Conservation (phyloP, 129 eudicot species). For the Ambrosia artemisiifolia region DNA sequence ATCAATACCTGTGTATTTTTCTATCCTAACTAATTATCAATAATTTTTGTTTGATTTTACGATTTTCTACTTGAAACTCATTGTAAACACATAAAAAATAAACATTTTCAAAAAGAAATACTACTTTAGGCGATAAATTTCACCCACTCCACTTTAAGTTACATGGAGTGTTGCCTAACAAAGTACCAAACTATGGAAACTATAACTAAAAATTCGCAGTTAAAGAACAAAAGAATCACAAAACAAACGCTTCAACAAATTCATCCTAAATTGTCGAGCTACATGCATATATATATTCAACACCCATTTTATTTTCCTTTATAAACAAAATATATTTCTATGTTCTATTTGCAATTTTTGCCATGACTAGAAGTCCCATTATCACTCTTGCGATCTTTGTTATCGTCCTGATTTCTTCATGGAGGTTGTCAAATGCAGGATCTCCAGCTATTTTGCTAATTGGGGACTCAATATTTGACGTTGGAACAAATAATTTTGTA, state of each 20-base stretch:
- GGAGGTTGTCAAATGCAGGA: background rate
- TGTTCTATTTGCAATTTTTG: background rate
- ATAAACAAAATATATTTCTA: background rate
- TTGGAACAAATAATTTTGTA: slow-evolving; percentile 21
- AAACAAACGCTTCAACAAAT: background rate
- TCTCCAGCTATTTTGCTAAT: slow-evolving; percentile 21
- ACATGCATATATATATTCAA: background rate
- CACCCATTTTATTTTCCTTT: background rate
- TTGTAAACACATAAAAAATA: too few relatives aligned
- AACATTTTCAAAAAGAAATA: too few relatives aligned
- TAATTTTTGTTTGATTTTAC: too few relatives aligned
- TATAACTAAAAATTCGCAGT: background rate
- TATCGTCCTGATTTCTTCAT: background rate
- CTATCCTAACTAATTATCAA: too few relatives aligned
- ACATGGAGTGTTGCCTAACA: background rate
- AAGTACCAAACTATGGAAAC: background rate
- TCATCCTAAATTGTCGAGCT: slow-evolving; percentile 7
- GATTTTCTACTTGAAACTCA: too few relatives aligned
- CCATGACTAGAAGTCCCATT: slow-evolving; percentile 13
- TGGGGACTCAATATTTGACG: slow-evolving; percentile 29
- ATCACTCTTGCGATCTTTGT: background rate
- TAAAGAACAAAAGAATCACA: slow-evolving; percentile 11
- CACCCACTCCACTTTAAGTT: background rate
- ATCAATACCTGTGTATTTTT: too few relatives aligned
- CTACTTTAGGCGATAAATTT: too few relatives aligned